phyloP scores from a whole-genome alignment of 2,329 filamentous ascomycete genomes.

The Penicillium sp. region DNA sequence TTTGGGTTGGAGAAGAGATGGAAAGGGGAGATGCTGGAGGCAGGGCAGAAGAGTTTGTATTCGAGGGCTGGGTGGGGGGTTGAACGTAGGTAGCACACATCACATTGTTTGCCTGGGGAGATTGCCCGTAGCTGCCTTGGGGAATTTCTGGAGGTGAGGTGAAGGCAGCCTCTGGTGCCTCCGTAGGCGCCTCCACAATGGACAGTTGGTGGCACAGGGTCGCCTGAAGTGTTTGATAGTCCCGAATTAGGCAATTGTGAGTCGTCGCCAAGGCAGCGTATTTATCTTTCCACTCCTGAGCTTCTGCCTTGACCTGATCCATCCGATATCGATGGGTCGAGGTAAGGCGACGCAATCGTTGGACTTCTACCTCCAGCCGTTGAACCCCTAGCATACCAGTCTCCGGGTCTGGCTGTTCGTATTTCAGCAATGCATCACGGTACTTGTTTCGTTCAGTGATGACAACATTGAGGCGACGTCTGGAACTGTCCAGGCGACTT shows the following conservation, averaged over 20 bases:
- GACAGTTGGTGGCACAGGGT: not conserved
- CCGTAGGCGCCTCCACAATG: not conserved
- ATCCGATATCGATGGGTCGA: constrained; percentile 30
- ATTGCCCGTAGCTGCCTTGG: constrained; percentile 4
- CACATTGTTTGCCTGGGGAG: not conserved
- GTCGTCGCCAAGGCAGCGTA: constrained; percentile 26
- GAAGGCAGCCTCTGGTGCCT: not conserved
- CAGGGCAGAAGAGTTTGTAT: not conserved
- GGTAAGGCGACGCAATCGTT: constrained; percentile 31
- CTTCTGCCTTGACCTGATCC: constrained; percentile 34
- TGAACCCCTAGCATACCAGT: constrained; percentile 33
- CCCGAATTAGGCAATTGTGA: constrained; percentile 14
- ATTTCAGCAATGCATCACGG: constrained; percentile 30
- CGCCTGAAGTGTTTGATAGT: constrained; percentile 10
- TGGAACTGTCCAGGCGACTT: constrained; percentile 28
- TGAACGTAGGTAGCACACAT: not conserved
- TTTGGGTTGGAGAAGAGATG: constrained; percentile 1
- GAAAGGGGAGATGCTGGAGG: constrained; percentile 3
- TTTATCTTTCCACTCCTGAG: constrained; percentile 31
- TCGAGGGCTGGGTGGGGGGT: not conserved
- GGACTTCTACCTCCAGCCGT: constrained; percentile 13
- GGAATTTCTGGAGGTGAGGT: not conserved
- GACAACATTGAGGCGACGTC: constrained; percentile 30
- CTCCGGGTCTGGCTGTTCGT: constrained; percentile 29
- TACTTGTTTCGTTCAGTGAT: constrained; percentile 36